Percentiles rank a stretch among this genome's conserved stretches.
These are phyloP conservation scores for Trichoderma lentiforme DNA, from an alignment of 2,329 filamentous ascomycete species.

Conservation along the genomic window DNA sequence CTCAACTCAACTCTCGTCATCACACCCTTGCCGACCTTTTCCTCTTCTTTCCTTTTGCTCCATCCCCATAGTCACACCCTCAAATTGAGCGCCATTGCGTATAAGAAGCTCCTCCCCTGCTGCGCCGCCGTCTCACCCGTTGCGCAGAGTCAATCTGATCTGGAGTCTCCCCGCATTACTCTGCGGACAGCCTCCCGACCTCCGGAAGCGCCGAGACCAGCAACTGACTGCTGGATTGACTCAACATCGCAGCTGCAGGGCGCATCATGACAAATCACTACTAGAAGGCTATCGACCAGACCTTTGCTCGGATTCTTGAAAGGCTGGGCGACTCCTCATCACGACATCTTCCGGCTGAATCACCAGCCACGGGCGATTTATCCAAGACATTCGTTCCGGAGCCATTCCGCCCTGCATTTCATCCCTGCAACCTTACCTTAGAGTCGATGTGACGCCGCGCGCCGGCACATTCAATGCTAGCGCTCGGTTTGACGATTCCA, in stretches of 20 bases:
- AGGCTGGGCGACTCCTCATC: neutral
- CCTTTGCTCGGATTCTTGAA: neutral
- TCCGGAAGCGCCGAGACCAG: neutral
- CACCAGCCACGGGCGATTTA: neutral
- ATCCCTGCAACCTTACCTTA: neutral
- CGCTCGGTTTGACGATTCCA: neutral
- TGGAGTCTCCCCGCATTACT: constrained; percentile 3
- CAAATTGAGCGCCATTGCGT: neutral
- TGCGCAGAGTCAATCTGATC: neutral
- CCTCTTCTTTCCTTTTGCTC: neutral
- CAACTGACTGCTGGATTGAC: neutral
- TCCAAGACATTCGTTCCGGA: neutral
- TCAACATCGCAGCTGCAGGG: neutral
- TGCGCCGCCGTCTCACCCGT: neutral
- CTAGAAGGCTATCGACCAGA: neutral
- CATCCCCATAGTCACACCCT: neutral
- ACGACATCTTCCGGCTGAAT: neutral
- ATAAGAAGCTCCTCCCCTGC: neutral
- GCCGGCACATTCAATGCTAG: neutral
- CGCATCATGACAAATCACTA: constrained; percentile 2
- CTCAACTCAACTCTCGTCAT: neutral
- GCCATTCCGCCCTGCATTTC: neutral
- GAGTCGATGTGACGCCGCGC: constrained; percentile 11
- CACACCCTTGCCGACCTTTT: neutral
- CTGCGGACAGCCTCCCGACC: neutral